Evolutionary conservation across 768 basidiomycete genomes (phyloP), one percentile per base, ranked within the genome.

Genomic region (Agaricus sinodeliciosus): DNA sequence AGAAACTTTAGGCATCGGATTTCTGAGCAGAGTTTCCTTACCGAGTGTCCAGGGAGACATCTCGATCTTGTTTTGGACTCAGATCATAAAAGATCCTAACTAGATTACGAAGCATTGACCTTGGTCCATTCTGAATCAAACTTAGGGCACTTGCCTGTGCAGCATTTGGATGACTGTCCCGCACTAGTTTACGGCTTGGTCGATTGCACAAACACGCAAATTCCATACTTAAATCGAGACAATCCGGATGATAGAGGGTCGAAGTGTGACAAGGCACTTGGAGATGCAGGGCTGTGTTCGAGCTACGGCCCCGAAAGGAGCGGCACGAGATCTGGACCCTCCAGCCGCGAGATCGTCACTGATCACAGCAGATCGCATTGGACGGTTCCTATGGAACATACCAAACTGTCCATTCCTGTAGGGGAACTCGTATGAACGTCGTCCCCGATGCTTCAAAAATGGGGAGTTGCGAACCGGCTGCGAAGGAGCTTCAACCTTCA

Each of bases 241-340:
- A 31, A 45, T 41, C 27, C 45, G 11, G 15, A 46, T 27, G 39
- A 36, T 40, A 28, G 18, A 16, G 12, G 31, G 19, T 41, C 39
- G 45, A 41, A 44, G 18, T 53, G 51, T 53, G 45, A 47, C 44
- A 53, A 16, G 45, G 36, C 31, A 39, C 39, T 47, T 53, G n/a
- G 45, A 47, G 51, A 42, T 45, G 31, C 34, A 47, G 41, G 51
- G 51, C 45, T 53, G 51, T 47, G 51, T 37, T 47, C 15, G 35
- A 41, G 41, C 40, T 51, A 58, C 62, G 63, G 61, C 58, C 63
- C 63, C 64, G 63, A 67, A 61, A 60, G 57, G 54, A 60, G 57
- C 64, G 64, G 64, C 56, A 16, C 15, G 51, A 51, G 35, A 37
- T 37, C 48, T 15, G 19, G 16, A 22, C 26, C 7, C n/a, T 13